phyloP scores from a whole-genome alignment of 352 stramenopile species.

The Peronosclerospora sorghi region DNA sequence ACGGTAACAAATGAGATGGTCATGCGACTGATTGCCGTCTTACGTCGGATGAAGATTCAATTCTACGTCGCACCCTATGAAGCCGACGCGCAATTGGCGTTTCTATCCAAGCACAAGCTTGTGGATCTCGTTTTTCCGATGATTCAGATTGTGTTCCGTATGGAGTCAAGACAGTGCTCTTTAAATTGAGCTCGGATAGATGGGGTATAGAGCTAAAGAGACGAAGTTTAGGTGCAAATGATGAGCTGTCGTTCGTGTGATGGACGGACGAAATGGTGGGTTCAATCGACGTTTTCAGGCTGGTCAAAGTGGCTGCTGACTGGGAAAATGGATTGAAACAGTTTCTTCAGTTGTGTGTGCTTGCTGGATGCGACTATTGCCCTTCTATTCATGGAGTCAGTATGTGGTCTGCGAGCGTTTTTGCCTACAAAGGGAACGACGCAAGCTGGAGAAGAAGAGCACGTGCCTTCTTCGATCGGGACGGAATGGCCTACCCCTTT shows the following conservation, averaged over 20 bases:
- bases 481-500: conserved; percentile 21
- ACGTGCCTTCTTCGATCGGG: too few species aligned
- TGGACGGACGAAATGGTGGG: conserved; percentile 82
- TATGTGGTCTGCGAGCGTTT: too few species aligned
- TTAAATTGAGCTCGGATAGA: conserved; percentile 91
- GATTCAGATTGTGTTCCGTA: conserved; percentile 93
- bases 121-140: conserved; percentile 93
- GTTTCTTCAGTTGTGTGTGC: conserved; percentile 78
- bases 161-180: conserved; percentile 86
- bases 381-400: conserved; percentile 60
- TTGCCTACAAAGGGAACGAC: too few species aligned
- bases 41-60: conserved; percentile 59
- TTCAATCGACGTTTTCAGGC: not conserved
- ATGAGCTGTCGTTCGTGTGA: conserved; percentile 68
- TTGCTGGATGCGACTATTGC: conserved; percentile 87
- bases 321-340: conserved; percentile 8
- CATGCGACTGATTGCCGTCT: conserved; percentile 37
- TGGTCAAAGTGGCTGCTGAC: not conserved
- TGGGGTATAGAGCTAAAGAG: conserved; percentile 83
- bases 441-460: too few species aligned
- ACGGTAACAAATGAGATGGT: conserved; percentile 71
- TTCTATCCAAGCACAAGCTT: conserved; percentile 61
- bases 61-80: conserved; percentile 97
- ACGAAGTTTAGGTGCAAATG: conserved; percentile 63
- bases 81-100: conserved; percentile 94